Evolutionary conservation across 495 filamentous ascomycete genomes (phyloP).

Genomic region (Tuber calosporum): DNA sequence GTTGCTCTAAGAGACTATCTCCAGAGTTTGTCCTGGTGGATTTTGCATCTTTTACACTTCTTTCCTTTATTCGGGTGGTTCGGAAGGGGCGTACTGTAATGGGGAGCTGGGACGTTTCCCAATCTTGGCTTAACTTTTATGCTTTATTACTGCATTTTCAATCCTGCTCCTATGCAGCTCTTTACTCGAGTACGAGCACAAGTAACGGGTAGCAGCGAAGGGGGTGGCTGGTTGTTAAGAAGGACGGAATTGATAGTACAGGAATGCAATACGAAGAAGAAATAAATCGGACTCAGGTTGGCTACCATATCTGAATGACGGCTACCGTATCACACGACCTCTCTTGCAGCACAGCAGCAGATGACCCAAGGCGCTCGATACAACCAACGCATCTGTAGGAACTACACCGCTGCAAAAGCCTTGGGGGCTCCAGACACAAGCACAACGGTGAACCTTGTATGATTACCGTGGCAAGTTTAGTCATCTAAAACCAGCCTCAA

Average conservation of each 20-base stretch:
- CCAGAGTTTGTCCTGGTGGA: not conserved
- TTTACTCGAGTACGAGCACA: too few relatives aligned
- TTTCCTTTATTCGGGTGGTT: not conserved
- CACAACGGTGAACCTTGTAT: not conserved
- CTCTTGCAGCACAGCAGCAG: not conserved
- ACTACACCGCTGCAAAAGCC: not conserved
- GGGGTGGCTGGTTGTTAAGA: not conserved
- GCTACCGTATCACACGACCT: not conserved
- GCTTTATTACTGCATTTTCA: not conserved
- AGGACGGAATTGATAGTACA: not conserved
- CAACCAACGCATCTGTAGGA: not conserved
- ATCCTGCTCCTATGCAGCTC: not conserved
- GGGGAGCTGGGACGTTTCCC: not conserved
- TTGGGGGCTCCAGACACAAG: not conserved
- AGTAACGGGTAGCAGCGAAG: not conserved
- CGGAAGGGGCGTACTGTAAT: not conserved
- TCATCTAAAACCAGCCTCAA: not conserved
- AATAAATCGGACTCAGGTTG: not conserved
- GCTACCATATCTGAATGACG: not conserved
- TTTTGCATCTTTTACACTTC: not conserved
- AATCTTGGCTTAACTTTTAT: not conserved
- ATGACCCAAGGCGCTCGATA: too few relatives aligned
- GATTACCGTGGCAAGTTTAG: not conserved
- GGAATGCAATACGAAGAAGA: not conserved
- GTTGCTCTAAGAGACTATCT: not conserved